Conservation (phyloP, 1,284 basidiomycete species). For the Trichosporon asahii region DNA sequence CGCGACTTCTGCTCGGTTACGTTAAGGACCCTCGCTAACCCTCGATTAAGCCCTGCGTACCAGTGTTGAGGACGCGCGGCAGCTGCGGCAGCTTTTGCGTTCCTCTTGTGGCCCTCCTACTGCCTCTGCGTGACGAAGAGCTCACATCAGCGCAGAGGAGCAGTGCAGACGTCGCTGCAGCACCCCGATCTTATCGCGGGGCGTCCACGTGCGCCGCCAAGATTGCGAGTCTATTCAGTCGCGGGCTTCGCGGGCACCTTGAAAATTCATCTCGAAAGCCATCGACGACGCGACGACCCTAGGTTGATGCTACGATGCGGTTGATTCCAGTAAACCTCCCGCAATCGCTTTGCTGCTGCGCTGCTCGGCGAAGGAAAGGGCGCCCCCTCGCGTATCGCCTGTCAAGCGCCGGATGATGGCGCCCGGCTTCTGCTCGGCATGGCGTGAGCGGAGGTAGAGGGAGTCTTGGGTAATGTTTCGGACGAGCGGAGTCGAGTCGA, state of each 20-base stretch:
- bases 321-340: too few relatives aligned
- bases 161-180: background rate
- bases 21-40: background rate
- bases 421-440: background rate
- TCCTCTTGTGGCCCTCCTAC: background rate
- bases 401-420: background rate
- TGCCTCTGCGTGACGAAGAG: background rate
- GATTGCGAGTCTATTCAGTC: background rate
- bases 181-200: background rate
- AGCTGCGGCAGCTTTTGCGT: background rate
- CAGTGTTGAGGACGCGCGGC: background rate
- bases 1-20: background rate
- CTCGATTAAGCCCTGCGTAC: background rate
- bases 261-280: background rate
- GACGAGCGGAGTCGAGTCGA: background rate
- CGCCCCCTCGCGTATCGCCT: background rate
- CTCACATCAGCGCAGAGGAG: background rate
- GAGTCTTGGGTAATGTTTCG: background rate
- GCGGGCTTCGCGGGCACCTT: background rate
- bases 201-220: background rate
- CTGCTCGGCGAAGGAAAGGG: too few relatives aligned
- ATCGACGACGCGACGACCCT: background rate
- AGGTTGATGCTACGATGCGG: background rate
- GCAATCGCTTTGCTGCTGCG: background rate
- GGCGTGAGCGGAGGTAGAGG: background rate